A percentile compares a stretch with the other conserved stretches of the same genome.
Conservation (phyloP, 108 stramenopile genomes). For the Aurantiochytrium sp. region DNA sequence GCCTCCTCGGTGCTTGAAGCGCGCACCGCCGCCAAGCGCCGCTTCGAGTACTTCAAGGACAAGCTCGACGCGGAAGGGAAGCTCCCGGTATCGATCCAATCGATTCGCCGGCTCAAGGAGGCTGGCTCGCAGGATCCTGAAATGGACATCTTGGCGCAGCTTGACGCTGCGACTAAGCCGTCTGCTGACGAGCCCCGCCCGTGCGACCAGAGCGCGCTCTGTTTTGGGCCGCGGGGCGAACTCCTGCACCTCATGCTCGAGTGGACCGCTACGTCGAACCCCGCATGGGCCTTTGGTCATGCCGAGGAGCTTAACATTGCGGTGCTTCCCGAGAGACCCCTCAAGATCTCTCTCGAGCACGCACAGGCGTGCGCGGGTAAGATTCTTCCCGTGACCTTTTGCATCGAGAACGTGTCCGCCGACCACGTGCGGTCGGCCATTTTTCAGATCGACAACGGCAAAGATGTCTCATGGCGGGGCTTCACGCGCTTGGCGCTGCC, state of each 20-base stretch:
- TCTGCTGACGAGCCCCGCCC: neutral
- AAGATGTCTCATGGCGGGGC: neutral
- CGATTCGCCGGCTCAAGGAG: neutral
- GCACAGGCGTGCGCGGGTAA: neutral
- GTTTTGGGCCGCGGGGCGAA: neutral
- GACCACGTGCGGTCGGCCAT: neutral
- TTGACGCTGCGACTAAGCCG: neutral
- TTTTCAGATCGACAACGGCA: neutral
- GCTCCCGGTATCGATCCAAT: neutral
- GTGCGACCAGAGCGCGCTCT: neutral
- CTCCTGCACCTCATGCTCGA: neutral
- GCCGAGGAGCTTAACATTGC: conserved; percentile 1
- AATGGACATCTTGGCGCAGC: neutral
- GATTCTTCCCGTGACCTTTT: neutral
- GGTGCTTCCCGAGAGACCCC: neutral
- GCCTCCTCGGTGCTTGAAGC: neutral
- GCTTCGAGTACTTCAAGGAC: neutral
- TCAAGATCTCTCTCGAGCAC: neutral
- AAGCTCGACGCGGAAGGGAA: conserved; percentile 1
- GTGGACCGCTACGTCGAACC: neutral
- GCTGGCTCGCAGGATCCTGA: neutral
- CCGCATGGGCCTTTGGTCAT: neutral
- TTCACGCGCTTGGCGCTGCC: neutral
- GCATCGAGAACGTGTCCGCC: neutral
- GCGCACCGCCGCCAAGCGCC: neutral